Evolutionary conservation across 192 early-diverging fungal species (phyloP), one percentile per base, ranked within the genome.

Genomic region (Linnemannia elongata): DNA sequence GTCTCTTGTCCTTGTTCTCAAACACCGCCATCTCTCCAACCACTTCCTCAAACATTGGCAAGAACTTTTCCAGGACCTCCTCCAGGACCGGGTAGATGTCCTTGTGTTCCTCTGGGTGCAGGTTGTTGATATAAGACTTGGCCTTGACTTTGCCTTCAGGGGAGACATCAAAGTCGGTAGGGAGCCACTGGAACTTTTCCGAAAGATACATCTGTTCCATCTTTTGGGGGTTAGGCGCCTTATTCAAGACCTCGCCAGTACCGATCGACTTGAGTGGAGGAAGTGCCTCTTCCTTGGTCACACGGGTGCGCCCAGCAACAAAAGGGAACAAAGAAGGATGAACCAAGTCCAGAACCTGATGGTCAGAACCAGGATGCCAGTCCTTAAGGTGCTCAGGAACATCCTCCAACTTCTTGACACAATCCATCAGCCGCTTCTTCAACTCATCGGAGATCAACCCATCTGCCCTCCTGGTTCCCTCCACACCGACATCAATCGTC

Each of bases 51-150:
- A 96, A 93, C 88, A 95, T 78, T 6, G 94, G 94, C 4, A 96
- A 73, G 69, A 95, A 91, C 44, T 69, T 70, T 39, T 87, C 83
- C 68, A 96, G 90, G 39, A 93, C 86, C 30, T 52, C 47, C 2
- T 81, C 88, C 44, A 96, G 87, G 20, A 88, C 85, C 6, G 81
- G 83, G 69, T 96, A 95, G 76, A 93, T 73, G 17, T 81, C 83
- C 13, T 81, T 80, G 75, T 90, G 82, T 45, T 91, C 83, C 27
- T 77, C 38, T 13, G 93, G 94, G 55, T 95, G 91, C 35, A 95
- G 69, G 73, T 96, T 96, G 90, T 96, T 95, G 89, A 96, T 96
- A 83, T 96, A 96, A 3, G 93, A 94, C 36, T 74, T 52, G 30
- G 93, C 82, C 1, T 69, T 63, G 33, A 89, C 81, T 10, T 82